Percentiles rank a stretch among this genome's conserved stretches.
These are phyloP conservation scores for Nannochloris sp. DNA, from an alignment of 139 green algal species.

Conservation along the genomic window DNA sequence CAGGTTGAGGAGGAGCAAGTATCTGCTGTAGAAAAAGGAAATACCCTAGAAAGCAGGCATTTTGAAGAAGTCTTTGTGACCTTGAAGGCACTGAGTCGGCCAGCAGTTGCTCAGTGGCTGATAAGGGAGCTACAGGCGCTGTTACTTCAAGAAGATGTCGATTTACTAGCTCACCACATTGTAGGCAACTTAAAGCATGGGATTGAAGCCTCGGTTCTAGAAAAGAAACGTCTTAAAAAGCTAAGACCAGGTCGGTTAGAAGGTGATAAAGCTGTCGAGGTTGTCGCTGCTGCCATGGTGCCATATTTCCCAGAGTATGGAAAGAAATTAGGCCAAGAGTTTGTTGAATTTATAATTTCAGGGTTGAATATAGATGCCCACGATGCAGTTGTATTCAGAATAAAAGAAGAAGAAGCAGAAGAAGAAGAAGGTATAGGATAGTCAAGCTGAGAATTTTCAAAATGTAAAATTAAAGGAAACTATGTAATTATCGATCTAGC, in stretches of 20 bases:
- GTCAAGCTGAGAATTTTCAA: no score
- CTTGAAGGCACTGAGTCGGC: not conserved
- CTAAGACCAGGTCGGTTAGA: not conserved
- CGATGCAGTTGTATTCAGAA: conserved; percentile 1
- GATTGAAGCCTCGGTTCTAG: not conserved
- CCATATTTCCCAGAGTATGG: conserved; percentile 23
- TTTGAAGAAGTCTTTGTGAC: no score
- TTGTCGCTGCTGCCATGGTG: not conserved
- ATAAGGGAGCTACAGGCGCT: conserved; percentile 27
- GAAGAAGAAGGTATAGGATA: no score
- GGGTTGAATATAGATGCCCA: not conserved
- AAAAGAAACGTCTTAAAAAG: not conserved
- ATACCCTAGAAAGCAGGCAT: no score
- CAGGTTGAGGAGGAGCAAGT: not conserved
- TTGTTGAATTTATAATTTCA: conserved; percentile 11
- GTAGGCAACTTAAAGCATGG: conserved; percentile 12
- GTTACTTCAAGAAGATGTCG: conserved; percentile 20
- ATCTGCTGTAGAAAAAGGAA: not conserved
- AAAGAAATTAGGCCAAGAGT: conserved; percentile 16
- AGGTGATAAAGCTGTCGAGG: not conserved
- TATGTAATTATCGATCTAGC: no score
- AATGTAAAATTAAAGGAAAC: no score
- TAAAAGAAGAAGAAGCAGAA: not conserved
- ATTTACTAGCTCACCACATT: conserved; percentile 14
- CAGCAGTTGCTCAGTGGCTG: conserved; percentile 3